These are phyloP conservation scores for Sphaerobolus stellatus DNA, from an alignment of 1,284 basidiomycete species.

Conservation along the genomic window DNA sequence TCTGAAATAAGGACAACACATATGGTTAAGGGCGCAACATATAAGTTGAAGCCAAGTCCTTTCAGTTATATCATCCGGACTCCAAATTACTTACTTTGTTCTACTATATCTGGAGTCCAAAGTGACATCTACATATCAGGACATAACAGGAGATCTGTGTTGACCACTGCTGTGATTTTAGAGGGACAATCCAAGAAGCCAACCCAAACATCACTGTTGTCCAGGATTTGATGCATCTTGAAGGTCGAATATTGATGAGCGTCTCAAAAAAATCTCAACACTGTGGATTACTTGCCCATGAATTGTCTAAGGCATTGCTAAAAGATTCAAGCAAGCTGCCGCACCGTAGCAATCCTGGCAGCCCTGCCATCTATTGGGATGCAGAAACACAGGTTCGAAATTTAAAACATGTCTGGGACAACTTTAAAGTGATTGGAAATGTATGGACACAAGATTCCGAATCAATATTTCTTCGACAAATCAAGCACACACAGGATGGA, in stretches of 20 bases:
- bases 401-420: neutral
- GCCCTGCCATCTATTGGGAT: neutral
- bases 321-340: too few relatives aligned
- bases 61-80: too few relatives aligned
- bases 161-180: neutral
- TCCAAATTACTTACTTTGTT: too few relatives aligned
- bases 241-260: neutral
- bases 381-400: neutral
- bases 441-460: slow-evolving; percentile 1
- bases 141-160: too few relatives aligned
- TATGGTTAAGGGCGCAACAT: too few relatives aligned
- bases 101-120: too few relatives aligned
- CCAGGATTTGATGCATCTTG: slow-evolving; percentile 1
- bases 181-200: neutral
- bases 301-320: neutral
- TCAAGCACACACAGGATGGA: neutral
- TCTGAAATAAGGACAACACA: too few relatives aligned
- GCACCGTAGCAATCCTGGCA: neutral
- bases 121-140: too few relatives aligned
- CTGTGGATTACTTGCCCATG: neutral
- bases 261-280: slow-evolving; percentile 1
- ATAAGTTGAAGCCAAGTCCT: too few relatives aligned
- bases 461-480: neutral
- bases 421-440: neutral
- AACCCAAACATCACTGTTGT: neutral